Percentiles rank a stretch among this genome's conserved stretches.
Conservation (phyloP, 192 early-diverging fungal genomes). For the Globomyces pollinis-pini region DNA sequence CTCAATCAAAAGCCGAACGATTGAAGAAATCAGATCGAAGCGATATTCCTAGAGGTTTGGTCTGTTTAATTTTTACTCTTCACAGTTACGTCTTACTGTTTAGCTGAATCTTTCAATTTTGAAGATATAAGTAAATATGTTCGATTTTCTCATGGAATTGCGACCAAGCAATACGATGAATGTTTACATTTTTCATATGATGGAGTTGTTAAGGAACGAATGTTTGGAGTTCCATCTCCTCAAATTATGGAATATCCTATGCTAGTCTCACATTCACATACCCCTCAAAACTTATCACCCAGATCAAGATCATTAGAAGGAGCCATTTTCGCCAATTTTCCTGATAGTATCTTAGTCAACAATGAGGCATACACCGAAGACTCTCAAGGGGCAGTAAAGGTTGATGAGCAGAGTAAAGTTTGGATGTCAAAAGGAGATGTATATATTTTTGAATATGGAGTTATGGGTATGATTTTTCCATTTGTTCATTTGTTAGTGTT, state of each 20-base stretch:
- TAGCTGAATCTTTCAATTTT: conserved; percentile 34
- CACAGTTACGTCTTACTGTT: conserved; percentile 40
- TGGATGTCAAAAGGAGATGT: conserved; percentile 43
- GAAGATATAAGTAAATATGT: conserved; percentile 20
- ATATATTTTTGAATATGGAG: conserved; percentile 49
- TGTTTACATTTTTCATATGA: conserved; percentile 41
- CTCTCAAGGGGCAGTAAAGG: too few species aligned
- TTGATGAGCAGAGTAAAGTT: too few species aligned
- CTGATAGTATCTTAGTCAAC: conserved; percentile 8
- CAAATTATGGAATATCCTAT: neutral
- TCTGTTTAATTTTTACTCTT: too few species aligned
- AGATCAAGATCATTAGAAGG: conserved; percentile 12
- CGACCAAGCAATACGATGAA: conserved; percentile 38
- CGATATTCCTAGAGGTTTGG: conserved; percentile 63
- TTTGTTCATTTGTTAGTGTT: too few species aligned
- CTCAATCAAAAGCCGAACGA: conserved; percentile 34
- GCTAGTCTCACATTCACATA: too few species aligned
- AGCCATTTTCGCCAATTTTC: conserved; percentile 20
- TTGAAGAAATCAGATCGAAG: conserved; percentile 67
- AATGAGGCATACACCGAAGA: conserved; percentile 9
- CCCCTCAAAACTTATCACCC: too few species aligned
- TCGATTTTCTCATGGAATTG: conserved; percentile 19
- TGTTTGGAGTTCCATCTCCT: neutral
- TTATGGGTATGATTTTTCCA: too few species aligned
- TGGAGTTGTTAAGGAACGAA: conserved; percentile 10